A percentile compares a stretch with the other conserved stretches of the same genome.
phyloP scores from a whole-genome alignment of 2,329 filamentous ascomycete species.

The Paecilomyces sp. region DNA sequence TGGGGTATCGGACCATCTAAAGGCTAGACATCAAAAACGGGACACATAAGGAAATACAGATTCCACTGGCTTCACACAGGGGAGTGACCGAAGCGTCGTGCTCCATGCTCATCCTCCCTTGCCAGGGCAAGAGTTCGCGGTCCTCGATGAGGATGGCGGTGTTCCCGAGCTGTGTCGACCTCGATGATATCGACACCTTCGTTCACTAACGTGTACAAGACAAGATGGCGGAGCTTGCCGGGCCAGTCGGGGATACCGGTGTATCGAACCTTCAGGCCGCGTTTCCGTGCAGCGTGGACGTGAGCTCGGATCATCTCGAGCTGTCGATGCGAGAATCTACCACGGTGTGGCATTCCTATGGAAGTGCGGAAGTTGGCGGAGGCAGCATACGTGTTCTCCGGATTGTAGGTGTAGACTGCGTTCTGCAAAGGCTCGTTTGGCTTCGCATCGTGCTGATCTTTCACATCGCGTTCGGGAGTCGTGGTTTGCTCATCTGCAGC shows the following conservation, averaged over 20 bases:
- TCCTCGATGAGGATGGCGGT: slow-evolving; percentile 1
- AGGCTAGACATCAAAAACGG: neutral
- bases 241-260: slow-evolving; percentile 6
- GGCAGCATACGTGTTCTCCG: slow-evolving; percentile 1
- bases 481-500: neutral
- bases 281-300: slow-evolving; percentile 10
- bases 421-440: neutral
- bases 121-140: slow-evolving; percentile 4
- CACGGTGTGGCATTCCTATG: slow-evolving; percentile 10
- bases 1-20: neutral
- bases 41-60: neutral
- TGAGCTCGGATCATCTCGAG: slow-evolving; percentile 11
- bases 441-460: neutral
- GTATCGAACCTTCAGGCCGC: slow-evolving; percentile 9
- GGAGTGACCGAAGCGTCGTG: neutral
- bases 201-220: slow-evolving; percentile 9
- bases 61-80: neutral
- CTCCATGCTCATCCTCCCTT: neutral
- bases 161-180: slow-evolving; percentile 5
- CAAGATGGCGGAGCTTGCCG: slow-evolving; percentile 2
- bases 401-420: neutral
- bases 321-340: slow-evolving; percentile 11
- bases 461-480: neutral
- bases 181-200: slow-evolving; percentile 15
- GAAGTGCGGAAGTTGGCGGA: slow-evolving; percentile 9